phyloP scores from a whole-genome alignment of 768 basidiomycete species.

The Cubamyces sp. region DNA sequence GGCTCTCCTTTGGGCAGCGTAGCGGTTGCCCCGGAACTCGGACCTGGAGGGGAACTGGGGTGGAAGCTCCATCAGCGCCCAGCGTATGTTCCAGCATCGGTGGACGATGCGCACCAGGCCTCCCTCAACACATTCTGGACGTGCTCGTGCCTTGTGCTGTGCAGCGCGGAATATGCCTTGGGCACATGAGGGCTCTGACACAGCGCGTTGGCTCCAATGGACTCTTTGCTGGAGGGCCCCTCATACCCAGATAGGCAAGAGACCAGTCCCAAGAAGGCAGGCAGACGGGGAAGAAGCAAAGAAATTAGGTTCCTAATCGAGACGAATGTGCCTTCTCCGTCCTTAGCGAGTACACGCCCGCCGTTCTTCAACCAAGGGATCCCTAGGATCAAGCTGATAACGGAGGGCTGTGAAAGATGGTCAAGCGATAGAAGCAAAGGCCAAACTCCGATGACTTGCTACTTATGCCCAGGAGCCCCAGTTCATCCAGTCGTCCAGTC shows the following conservation, averaged over 20 bases:
- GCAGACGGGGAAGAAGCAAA: constrained; percentile 12
- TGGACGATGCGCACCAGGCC: constrained; percentile 1
- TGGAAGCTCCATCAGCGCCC: neutral
- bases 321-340: neutral
- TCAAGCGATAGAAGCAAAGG: constrained; percentile 15
- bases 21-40: constrained; percentile 1
- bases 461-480: neutral
- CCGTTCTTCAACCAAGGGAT: neutral
- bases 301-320: constrained; percentile 12
- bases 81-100: constrained; percentile 5
- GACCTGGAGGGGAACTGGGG: constrained; percentile 8
- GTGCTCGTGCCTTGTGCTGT: neutral
- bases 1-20: neutral
- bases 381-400: constrained; percentile 22
- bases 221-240: neutral
- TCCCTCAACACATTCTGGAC: neutral
- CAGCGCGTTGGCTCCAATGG: neutral
- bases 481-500: neutral
- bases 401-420: constrained; percentile 11
- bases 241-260: constrained; percentile 16
- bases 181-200: neutral
- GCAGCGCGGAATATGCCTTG: neutral
- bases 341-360: neutral
- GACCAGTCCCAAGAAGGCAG: neutral
- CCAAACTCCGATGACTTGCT: constrained; percentile 2